Conservation (phyloP, 345 rosid species). For the Firmiana major region DNA sequence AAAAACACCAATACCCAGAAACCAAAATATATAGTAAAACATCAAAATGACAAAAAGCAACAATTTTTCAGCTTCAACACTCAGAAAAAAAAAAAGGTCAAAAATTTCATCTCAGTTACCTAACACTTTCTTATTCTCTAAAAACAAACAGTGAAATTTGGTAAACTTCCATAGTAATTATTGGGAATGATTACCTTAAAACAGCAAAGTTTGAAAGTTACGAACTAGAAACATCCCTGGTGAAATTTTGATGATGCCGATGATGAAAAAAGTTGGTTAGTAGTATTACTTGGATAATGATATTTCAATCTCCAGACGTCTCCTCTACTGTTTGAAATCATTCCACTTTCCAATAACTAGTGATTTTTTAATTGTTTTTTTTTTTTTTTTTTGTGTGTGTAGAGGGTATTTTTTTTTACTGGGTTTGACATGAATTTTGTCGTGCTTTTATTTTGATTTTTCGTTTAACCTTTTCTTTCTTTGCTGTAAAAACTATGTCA, state of each 20-base stretch:
- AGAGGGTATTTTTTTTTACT: background rate
- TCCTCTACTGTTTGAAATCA: constrained; percentile 30
- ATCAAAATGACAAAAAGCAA: constrained; percentile 3
- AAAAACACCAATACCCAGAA: constrained; percentile 3
- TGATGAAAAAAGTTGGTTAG: background rate
- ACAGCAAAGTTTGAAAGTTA: constrained; percentile 1
- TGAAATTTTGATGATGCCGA: background rate
- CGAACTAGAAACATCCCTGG: constrained; percentile 3
- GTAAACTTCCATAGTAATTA: background rate
- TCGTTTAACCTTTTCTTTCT: no score
- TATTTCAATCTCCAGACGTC: constrained; percentile 35
- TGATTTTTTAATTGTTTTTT: constrained; percentile 27
- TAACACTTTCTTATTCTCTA: background rate
- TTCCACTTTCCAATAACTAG: constrained; percentile 41
- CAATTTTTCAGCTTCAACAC: background rate
- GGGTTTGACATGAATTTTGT: constrained; percentile 37
- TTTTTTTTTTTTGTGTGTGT: no score
- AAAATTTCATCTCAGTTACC: background rate
- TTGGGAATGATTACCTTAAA: background rate
- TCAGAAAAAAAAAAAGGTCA: background rate
- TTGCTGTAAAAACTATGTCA: no score
- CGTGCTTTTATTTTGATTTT: background rate
- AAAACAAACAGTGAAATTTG: background rate
- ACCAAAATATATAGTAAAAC: constrained; percentile 4
- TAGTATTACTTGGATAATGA: background rate